Base-by-base conservation (phyloP, 495 filamentous ascomycete species). In the Talaromyces ruber region DNA sequence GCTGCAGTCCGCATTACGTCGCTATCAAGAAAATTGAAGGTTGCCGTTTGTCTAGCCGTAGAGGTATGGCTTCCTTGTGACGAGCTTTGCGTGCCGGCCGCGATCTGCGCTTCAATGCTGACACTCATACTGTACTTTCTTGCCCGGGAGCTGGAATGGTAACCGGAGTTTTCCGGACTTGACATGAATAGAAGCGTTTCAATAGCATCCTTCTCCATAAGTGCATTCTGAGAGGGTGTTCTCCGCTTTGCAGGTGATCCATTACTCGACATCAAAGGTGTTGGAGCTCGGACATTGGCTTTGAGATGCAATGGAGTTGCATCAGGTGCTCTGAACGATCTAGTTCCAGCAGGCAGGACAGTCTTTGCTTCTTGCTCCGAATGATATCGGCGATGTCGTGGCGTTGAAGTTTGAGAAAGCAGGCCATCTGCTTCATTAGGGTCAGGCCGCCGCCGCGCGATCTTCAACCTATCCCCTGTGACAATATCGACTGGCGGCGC, bases 171-270 rank as follows among this genome's bases (percentile, higher is more conserved):
- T 12, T 85, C 87, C 0, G 91, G 91, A 64, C 89, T 93, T 62
- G 88, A 90, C 89, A 96, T 92, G 73, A 91, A 93, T 22, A 95
- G 77, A 25, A 95, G 74, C 0, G 88, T 89, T 67, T 96, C 91
- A 24, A 95, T 86, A n/a, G 91, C 91, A 65, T 94, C 91, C 66
- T 92, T 84, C 67, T 96, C 91, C 67, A 88, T 86, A 22, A 83
- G 79, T 18, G 87, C 85, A 60, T 89, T 90, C 45, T 86, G 79
- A 43, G 82, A 84, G 12, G 86, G 84, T 12, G 84, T 83, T 26
- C 82, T 79, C 21, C 79, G 71, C 60, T 65, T 66, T 3, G 52
- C n/a, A 11, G 72, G 65, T 21, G 67, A 61, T 1, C 63, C 66
- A 7, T 71, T 68, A 43, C 71, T 67, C 3, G 73, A 70, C 16